Conservation (phyloP, 208 protist species). For the Wallacemonas rigidus region DNA sequence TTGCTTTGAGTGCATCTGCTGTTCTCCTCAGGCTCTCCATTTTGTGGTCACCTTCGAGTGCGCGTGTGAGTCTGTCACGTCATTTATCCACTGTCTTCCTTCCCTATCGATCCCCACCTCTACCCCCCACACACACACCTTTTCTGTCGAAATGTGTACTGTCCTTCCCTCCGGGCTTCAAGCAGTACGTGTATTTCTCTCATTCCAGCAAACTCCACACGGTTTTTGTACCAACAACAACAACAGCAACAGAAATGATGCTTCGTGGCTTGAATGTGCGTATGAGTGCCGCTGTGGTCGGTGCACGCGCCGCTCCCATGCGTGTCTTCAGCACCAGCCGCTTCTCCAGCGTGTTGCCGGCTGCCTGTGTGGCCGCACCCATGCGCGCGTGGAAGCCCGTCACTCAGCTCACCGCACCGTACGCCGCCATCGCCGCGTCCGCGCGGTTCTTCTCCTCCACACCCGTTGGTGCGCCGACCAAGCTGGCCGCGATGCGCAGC, state of each 20-base stretch:
- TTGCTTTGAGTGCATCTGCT: too few species aligned
- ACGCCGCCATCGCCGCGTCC: slow-evolving; percentile 5
- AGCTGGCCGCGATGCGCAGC: not conserved
- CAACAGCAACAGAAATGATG: slow-evolving; percentile 21
- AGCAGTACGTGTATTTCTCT: too few species aligned
- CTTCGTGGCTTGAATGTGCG: slow-evolving; percentile 22
- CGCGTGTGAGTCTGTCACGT: too few species aligned
- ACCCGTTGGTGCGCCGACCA: not conserved
- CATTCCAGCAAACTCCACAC: too few species aligned
- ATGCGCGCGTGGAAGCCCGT: slow-evolving; percentile 22
- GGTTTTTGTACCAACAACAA: not conserved
- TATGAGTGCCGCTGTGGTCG: not conserved
- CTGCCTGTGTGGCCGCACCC: slow-evolving; percentile 1
- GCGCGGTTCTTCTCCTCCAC: slow-evolving; percentile 8
- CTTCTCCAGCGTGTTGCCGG: not conserved
- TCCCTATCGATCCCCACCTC: too few species aligned
- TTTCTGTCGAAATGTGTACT: too few species aligned
- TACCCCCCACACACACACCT: too few species aligned
- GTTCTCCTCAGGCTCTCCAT: too few species aligned
- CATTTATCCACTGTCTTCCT: too few species aligned
- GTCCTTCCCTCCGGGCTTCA: too few species aligned
- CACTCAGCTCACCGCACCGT: slow-evolving; percentile 13
- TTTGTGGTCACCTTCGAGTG: too few species aligned
- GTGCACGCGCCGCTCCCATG: slow-evolving; percentile 8
- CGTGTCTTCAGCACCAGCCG: not conserved